Conservation (phyloP, 345 rosid genomes). For the Moricandia moricandioides region DNA sequence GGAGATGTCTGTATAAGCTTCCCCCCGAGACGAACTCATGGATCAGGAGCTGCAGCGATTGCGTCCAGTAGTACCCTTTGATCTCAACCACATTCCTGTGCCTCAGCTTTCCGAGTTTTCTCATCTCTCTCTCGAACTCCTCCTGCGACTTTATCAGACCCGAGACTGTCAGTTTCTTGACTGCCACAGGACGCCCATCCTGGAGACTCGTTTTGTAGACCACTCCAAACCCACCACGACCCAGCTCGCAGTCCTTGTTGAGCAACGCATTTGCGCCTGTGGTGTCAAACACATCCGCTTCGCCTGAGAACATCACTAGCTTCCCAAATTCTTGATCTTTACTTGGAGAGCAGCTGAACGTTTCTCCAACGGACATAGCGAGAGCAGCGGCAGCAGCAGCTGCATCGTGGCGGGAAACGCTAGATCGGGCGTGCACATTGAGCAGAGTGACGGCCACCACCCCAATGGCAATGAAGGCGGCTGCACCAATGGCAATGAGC, state of each 20-base stretch:
- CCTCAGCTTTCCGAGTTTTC: conserved; percentile 64
- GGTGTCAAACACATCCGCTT: conserved; percentile 72
- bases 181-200: conserved; percentile 82
- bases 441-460: conserved; percentile 85
- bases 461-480: conserved; percentile 77
- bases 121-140: conserved; percentile 84
- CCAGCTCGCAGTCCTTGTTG: conserved; percentile 92
- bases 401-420: conserved; percentile 52
- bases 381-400: conserved; percentile 50
- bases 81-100: conserved; percentile 74
- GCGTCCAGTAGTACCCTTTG: conserved; percentile 95
- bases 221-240: conserved; percentile 96
- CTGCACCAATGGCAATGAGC: conserved; percentile 91
- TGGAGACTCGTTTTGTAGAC: conserved; percentile 75
- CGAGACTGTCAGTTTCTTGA: conserved; percentile 84
- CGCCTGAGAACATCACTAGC: conserved; percentile 93
- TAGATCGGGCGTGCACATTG: conserved; percentile 69
- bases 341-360: conserved; percentile 73
- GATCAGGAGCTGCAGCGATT: conserved; percentile 80
- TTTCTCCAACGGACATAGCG: conserved; percentile 62
- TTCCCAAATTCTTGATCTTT: conserved; percentile 87
- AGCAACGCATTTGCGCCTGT: conserved; percentile 81
- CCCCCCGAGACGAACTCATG: conserved; percentile 71
- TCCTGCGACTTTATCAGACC: conserved; percentile 86
- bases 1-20: conserved; percentile 78